Conservation (phyloP, 1,284 basidiomycete species). For the Fomitopsis pinicola region DNA sequence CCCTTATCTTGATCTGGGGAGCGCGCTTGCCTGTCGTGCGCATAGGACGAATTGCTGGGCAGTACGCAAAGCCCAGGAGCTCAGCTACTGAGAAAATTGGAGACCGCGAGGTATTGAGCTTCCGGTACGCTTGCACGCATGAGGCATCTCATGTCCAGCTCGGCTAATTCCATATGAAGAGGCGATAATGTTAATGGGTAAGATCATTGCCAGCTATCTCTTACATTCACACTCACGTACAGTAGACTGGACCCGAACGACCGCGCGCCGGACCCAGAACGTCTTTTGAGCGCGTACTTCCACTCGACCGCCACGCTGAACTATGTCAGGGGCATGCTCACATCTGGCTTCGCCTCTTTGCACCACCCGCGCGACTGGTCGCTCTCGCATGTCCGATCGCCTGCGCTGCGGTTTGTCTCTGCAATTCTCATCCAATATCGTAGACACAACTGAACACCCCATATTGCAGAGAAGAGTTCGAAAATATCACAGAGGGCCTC, state of each 20-base stretch:
- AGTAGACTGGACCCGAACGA: constrained; percentile 68
- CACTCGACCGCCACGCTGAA: constrained; percentile 93
- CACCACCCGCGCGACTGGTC: constrained; percentile 93
- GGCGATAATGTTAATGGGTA: constrained; percentile 96
- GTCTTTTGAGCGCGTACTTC: constrained; percentile 93
- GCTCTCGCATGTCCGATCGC: constrained; percentile 85
- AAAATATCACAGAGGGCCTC: constrained; percentile 79
- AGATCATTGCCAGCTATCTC: constrained; percentile 8
- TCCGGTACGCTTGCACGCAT: constrained; percentile 49
- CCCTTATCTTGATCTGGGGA: constrained; percentile 92
- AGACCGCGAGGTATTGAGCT: constrained; percentile 70
- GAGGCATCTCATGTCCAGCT: neutral
- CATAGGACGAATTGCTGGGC: constrained; percentile 90
- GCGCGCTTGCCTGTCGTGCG: constrained; percentile 89
- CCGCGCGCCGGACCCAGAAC: constrained; percentile 84
- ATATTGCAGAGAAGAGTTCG: constrained; percentile 67
- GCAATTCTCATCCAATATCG: no score
- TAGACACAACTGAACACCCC: no score
- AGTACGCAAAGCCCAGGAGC: constrained; percentile 95
- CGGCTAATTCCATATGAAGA: constrained; percentile 33
- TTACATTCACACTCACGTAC: neutral
- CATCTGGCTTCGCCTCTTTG: constrained; percentile 88
- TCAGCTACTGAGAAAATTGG: constrained; percentile 80
- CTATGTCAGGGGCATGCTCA: constrained; percentile 84
- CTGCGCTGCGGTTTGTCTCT: constrained; percentile 54